Evolutionary conservation across 345 rosid genomes (phyloP), one percentile per base, ranked within the genome.

Genomic region (Salix purpurea): DNA sequence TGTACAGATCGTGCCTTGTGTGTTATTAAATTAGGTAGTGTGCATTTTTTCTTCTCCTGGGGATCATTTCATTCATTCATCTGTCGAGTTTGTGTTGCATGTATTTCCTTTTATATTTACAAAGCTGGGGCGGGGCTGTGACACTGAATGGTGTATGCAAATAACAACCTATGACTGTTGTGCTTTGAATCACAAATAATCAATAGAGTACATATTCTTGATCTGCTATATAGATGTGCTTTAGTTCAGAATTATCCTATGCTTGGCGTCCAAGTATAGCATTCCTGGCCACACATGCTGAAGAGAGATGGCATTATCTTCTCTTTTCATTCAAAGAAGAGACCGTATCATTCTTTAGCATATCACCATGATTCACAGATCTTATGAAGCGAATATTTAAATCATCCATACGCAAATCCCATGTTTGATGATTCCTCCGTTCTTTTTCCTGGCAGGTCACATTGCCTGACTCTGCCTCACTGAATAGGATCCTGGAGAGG

Each of bases 21-120:
- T 78, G 30, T 42, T 28, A 42, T 26, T 21, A 52, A 28, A 23
- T 14, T 67, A 61, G 32, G 56, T 8, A n/a, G 61, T 48, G 32
- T 71, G 21, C 19, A 34, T 44, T 48, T 18, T 44, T 40, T 61
- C 30, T 70, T 64, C 7, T 10, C 11, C 9, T 34, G n/a, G 7
- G 18, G 28, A 30, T 44, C 30, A 61, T 61, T 73, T 79, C 70
- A 46, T 79, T 79, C 28, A 42, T 68, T 73, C 24, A 68, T 78
- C 56, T 46, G 48, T 19, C 28, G 65, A 69, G 48, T 60, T 44
- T 44, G 52, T 66, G 40, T 34, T 39, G 3, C 44, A 26, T 65
- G 37, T 65, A 21, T 32, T 70, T 23, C 26, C 34, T 76, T 10
- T 34, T 44, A 28, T 19, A 26, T 60, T 68, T 15, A 40, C 44